Base-by-base conservation (phyloP, 768 basidiomycete genomes). In the Hericium coralloides region DNA sequence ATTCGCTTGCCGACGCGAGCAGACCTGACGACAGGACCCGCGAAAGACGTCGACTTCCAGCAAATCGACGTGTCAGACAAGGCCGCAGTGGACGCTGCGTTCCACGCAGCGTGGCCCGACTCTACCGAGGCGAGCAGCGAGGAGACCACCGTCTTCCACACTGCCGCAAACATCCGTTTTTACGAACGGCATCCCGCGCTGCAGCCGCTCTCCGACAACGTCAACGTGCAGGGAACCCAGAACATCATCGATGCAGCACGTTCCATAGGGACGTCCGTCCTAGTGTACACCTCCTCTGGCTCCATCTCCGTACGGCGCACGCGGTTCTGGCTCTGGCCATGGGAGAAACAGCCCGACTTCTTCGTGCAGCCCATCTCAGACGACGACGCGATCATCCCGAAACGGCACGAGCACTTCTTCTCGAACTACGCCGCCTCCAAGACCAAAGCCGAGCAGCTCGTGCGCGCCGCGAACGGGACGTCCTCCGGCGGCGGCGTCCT, bases 361-460 rank as follows among this genome's bases (percentile, higher is more conserved):
- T 83, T 83, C 61, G 75, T 85, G 8, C 89, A 92, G 67, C 70
- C 78, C 3, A 73, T 87, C 58, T 76, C 77, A 55, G 88, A 89
- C 64, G 80, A 84, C 57, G 82, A 87, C 49, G 60, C 56, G 23
- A 63, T 67, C 12, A 60, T 80, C 2, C 84, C 85, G 9, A 78
- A 73, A 63, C 70, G 66, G 4, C 84, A 87, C 61, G 69, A 77
- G 14, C 74, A 84, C 12, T 86, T 83, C 66, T 89, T 88, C 69
- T 90, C 88, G 12, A 91, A 90, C 66, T 91, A 91, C 56, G 86
- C 88, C 0, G 78, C 72, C 22, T 81, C 84, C 41, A 91, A 91
- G 66, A 63, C 71, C 8, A 68, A 72, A 25, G 87, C 80, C 1
- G 89, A 91, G 65, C 60, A 60, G 38, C 64, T 68, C 12, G 79